Conservation (phyloP, 1,139 yeast species). For the Hyphopichia buzzinii region DNA sequence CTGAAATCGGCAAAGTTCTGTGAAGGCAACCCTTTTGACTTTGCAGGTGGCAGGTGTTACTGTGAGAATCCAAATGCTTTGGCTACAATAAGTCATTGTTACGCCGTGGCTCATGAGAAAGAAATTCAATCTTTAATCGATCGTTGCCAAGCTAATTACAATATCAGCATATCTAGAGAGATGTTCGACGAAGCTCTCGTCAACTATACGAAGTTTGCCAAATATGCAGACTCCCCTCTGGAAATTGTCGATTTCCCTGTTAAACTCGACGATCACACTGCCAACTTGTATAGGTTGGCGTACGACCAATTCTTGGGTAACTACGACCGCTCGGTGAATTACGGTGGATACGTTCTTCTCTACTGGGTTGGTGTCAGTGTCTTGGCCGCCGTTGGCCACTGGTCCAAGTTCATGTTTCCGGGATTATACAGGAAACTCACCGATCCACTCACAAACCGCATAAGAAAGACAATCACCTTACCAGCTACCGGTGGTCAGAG, state of each 20-base stretch:
- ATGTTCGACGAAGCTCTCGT: conserved; percentile 32
- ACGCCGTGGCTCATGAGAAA: conserved; percentile 20
- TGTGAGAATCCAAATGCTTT: conserved; percentile 34
- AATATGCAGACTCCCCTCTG: conserved; percentile 17
- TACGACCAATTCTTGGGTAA: conserved; percentile 41
- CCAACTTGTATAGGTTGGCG: conserved; percentile 17
- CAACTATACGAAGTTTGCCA: conserved; percentile 37
- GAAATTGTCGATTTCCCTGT: conserved; percentile 22
- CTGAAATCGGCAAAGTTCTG: conserved; percentile 24
- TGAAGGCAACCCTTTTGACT: conserved; percentile 8
- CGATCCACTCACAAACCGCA: conserved; percentile 25
- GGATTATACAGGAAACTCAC: conserved; percentile 14
- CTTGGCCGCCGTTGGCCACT: conserved; percentile 27
- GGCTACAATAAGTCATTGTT: conserved; percentile 44
- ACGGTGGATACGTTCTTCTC: conserved; percentile 27
- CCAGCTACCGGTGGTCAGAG: conserved; percentile 28
- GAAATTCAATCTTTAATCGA: conserved; percentile 24
- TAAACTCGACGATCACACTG: conserved; percentile 20
- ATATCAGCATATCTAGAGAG: conserved; percentile 25
- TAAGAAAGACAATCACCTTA: conserved; percentile 21
- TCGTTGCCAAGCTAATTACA: conserved; percentile 24
- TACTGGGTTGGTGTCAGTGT: conserved; percentile 32
- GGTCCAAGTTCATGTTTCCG: conserved; percentile 31
- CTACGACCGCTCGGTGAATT: conserved; percentile 34
- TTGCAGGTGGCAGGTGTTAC: conserved; percentile 16